Conservation (phyloP, 2,329 filamentous ascomycete species). For the Ophiostoma montium region DNA sequence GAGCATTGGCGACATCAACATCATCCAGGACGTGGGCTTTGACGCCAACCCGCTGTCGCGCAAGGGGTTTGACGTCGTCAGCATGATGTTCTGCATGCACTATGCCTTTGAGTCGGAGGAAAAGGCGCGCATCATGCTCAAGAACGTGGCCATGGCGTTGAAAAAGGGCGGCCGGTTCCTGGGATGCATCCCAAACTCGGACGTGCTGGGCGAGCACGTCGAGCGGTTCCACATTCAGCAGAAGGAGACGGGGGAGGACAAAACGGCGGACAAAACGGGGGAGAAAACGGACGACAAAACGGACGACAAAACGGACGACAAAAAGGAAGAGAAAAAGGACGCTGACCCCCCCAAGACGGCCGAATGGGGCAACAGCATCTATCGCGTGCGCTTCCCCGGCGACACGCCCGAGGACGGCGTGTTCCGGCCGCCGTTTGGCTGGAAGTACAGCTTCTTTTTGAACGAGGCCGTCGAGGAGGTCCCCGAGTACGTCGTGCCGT, state of each 20-base stretch:
- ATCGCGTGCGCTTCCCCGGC: slow-evolving; percentile 76
- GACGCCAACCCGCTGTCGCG: slow-evolving; percentile 58
- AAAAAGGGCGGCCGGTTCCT: slow-evolving; percentile 93
- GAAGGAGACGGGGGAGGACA: slow-evolving; percentile 18
- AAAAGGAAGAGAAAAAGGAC: no score
- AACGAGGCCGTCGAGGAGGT: slow-evolving; percentile 93
- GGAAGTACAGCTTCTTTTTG: slow-evolving; percentile 96
- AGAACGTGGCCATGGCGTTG: slow-evolving; percentile 77
- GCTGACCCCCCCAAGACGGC: slow-evolving; percentile 40
- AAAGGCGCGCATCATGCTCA: slow-evolving; percentile 82
- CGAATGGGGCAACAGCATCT: slow-evolving; percentile 89
- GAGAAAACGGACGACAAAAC: slow-evolving; percentile 19
- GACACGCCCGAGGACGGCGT: slow-evolving; percentile 72
- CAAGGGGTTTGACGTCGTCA: slow-evolving; percentile 87
- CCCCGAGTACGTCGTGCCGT: slow-evolving; percentile 94
- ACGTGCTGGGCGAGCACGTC: slow-evolving; percentile 72
- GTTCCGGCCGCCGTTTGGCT: slow-evolving; percentile 89
- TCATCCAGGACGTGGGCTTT: slow-evolving; percentile 78
- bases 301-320: slow-evolving; percentile 23
- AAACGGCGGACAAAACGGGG: slow-evolving; percentile 21
- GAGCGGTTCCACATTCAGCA: slow-evolving; percentile 49
- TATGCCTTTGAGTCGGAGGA: slow-evolving; percentile 91
- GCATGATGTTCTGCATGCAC: slow-evolving; percentile 99
- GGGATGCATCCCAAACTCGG: slow-evolving; percentile 92
- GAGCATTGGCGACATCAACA: slow-evolving; percentile 64